These are phyloP conservation scores for Pontederia paniculata DNA, from an alignment of 176 grass and related monocot genomes.

Conservation along the genomic window DNA sequence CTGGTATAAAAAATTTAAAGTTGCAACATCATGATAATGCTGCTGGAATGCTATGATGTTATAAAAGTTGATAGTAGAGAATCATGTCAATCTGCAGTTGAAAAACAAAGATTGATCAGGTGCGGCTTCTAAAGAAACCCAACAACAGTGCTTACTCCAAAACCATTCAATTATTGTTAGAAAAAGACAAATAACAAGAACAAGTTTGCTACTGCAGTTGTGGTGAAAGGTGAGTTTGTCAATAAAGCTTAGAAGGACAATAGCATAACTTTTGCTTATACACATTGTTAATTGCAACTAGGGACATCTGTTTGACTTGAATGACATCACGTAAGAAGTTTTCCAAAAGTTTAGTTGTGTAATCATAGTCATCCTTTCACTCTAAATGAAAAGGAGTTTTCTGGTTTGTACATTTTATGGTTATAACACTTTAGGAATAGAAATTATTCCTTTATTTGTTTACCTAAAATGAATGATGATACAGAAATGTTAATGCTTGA, in stretches of 20 bases:
- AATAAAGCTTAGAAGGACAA: neutral
- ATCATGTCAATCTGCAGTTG: constrained; percentile 64
- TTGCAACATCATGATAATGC: constrained; percentile 55
- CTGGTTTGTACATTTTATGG: no score
- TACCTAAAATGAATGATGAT: no score
- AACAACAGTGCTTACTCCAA: constrained; percentile 50
- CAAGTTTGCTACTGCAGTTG: constrained; percentile 62
- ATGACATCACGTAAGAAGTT: no score
- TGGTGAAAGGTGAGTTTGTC: constrained; percentile 60
- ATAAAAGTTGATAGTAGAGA: constrained; percentile 60
- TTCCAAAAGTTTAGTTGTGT: no score
- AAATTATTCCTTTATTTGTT: no score
- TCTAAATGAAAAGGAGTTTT: no score
- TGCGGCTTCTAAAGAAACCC: constrained; percentile 65
- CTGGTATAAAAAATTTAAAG: constrained; percentile 61
- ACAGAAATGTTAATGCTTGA: no score
- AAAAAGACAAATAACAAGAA: constrained; percentile 45
- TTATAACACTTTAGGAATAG: no score
- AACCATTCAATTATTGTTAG: constrained; percentile 71
- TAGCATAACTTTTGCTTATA: no score
- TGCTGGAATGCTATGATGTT: constrained; percentile 66
- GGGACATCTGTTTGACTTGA: no score
- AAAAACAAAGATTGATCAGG: constrained; percentile 97
- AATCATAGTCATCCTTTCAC: no score
- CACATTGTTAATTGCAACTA: no score